phyloP scores from a whole-genome alignment of 163 green algal genomes.

The Scenedesmus sp. region DNA sequence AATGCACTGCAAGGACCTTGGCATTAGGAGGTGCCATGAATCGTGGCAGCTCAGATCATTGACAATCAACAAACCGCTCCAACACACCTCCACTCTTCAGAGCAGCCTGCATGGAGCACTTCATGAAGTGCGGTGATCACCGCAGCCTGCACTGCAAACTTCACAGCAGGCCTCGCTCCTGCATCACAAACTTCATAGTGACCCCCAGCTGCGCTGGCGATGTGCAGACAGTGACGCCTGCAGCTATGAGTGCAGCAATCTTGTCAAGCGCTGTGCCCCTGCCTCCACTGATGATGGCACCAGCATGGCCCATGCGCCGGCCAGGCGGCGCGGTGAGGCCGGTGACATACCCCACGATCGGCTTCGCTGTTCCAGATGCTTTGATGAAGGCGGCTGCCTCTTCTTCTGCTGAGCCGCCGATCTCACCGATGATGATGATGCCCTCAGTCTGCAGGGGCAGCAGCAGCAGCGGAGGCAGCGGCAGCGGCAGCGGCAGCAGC shows the following conservation, averaged over 20 bases:
- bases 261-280: slow-evolving; percentile 98
- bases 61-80: too few relatives aligned
- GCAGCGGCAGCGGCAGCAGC: background rate
- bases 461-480: background rate
- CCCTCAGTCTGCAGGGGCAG: slow-evolving; percentile 86
- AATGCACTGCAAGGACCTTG: too few relatives aligned
- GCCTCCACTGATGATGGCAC: slow-evolving; percentile 97
- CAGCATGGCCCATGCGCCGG: slow-evolving; percentile 98
- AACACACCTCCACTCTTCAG: too few relatives aligned
- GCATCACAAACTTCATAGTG: slow-evolving; percentile 85
- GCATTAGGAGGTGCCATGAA: too few relatives aligned
- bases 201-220: slow-evolving; percentile 94
- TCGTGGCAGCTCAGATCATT: too few relatives aligned
- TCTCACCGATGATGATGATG: slow-evolving; percentile 99
- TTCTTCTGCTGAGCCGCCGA: slow-evolving; percentile 96
- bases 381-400: slow-evolving; percentile 97
- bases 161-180: slow-evolving; percentile 73
- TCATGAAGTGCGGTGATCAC: too few relatives aligned
- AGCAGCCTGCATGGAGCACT: too few relatives aligned
- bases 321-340: slow-evolving; percentile 97
- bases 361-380: slow-evolving; percentile 92
- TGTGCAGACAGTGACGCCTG: slow-evolving; percentile 90
- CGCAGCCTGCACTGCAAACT: background rate
- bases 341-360: slow-evolving; percentile 98
- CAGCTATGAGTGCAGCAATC: slow-evolving; percentile 94